Percentiles rank a stretch among this genome's conserved stretches.
Conservation (phyloP, 306 rosid species). For the Cucurbita ficifolia region DNA sequence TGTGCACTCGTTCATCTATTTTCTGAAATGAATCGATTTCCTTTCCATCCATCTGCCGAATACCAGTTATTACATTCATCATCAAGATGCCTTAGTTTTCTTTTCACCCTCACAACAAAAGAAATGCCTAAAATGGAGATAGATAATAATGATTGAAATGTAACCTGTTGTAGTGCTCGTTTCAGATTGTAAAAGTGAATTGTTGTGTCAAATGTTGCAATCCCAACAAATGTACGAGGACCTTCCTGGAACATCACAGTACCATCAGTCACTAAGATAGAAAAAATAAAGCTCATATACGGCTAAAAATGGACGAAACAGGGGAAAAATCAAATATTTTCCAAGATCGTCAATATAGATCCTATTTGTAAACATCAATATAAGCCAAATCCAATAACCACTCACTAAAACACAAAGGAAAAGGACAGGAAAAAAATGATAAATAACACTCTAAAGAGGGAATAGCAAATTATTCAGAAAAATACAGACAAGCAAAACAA, state of each 20-base stretch:
- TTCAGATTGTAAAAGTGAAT: conserved; percentile 91
- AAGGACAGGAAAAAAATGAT: background rate
- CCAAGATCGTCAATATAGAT: background rate
- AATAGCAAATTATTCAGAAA: background rate
- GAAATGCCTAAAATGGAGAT: background rate
- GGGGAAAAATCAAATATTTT: background rate
- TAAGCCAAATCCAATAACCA: background rate
- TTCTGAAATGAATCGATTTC: background rate
- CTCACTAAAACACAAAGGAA: background rate
- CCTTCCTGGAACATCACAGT: conserved; percentile 56
- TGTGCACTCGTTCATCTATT: background rate
- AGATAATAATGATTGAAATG: background rate
- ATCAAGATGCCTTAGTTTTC: background rate
- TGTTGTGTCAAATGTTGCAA: conserved; percentile 91
- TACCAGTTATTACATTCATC: background rate
- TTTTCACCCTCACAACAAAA: background rate
- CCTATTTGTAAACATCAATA: background rate
- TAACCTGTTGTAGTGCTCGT: conserved; percentile 91
- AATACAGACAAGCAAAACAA: background rate
- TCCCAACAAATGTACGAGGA: conserved; percentile 75
- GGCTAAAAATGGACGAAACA: background rate
- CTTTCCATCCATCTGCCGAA: background rate
- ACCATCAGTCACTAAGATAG: conserved; percentile 1
- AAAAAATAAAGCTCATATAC: background rate
- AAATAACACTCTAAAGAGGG: background rate